Percentiles rank a stretch among this genome's conserved stretches.
Conservation (phyloP, 805 yeast genomes). For the Teunomyces panamensis region DNA sequence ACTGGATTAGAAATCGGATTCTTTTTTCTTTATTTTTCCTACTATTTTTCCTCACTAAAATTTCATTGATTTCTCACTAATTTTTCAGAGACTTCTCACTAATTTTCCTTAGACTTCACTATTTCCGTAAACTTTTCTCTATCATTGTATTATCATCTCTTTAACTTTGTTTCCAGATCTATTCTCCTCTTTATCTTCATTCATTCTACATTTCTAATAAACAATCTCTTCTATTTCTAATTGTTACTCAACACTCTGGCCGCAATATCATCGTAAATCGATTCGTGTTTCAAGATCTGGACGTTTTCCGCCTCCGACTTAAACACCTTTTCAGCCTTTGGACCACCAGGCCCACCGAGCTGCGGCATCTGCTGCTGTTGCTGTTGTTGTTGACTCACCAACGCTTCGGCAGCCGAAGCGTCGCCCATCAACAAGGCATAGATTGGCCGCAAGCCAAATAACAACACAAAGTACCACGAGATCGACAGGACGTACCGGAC, state of each 20-base stretch:
- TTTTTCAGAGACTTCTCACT: too few species aligned
- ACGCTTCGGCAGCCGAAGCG: constrained; percentile 41
- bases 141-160: too few species aligned
- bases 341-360: constrained; percentile 55
- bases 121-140: too few species aligned
- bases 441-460: constrained; percentile 79
- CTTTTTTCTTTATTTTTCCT: background rate
- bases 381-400: constrained; percentile 42
- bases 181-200: background rate
- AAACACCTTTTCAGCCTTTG: constrained; percentile 62
- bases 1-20: background rate
- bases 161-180: background rate
- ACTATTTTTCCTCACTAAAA: background rate
- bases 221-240: background rate
- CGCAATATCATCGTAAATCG: constrained; percentile 58
- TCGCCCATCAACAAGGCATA: constrained; percentile 66
- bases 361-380: constrained; percentile 37
- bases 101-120: too few species aligned
- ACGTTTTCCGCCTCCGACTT: constrained; percentile 70
- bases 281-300: constrained; percentile 54
- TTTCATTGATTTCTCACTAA: too few species aligned
- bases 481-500: constrained; percentile 91
- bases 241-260: constrained; percentile 43
- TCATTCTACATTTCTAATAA: background rate
- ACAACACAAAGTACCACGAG: constrained; percentile 92